phyloP scores from a whole-genome alignment of 2,329 filamentous ascomycete genomes.

The Monilinia fructigena region DNA sequence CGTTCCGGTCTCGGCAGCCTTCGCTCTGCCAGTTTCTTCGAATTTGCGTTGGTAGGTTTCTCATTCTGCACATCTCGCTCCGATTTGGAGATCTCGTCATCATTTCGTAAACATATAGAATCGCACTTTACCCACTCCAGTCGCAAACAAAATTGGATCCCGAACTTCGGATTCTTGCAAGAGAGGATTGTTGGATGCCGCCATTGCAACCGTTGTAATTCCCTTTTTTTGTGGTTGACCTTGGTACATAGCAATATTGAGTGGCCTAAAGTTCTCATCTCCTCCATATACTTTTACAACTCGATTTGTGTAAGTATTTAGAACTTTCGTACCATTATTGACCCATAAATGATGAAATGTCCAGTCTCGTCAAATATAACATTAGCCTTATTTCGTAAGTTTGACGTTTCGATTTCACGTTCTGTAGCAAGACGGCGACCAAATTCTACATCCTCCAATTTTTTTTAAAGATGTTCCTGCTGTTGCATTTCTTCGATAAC shows the following conservation, averaged over 20 bases:
- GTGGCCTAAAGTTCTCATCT: slow-evolving; percentile 81
- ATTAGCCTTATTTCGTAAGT: slow-evolving; percentile 70
- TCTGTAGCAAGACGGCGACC: slow-evolving; percentile 84
- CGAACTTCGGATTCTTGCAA: slow-evolving; percentile 87
- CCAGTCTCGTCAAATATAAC: slow-evolving; percentile 95
- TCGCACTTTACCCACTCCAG: slow-evolving; percentile 80
- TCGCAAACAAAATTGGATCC: slow-evolving; percentile 84
- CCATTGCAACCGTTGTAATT: slow-evolving; percentile 93
- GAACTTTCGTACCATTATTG: slow-evolving; percentile 85
- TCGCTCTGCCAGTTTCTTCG: slow-evolving; percentile 56
- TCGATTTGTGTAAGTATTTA: slow-evolving; percentile 93
- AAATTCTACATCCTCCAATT: slow-evolving; percentile 88
- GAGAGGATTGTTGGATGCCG: slow-evolving; percentile 88
- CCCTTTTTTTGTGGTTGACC: slow-evolving; percentile 93
- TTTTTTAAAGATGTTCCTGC: slow-evolving; percentile 80
- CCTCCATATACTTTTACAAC: slow-evolving; percentile 87
- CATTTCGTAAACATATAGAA: slow-evolving; percentile 99
- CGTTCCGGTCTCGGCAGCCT: slow-evolving; percentile 69
- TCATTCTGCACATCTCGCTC: slow-evolving; percentile 93
- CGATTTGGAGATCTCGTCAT: slow-evolving; percentile 77
- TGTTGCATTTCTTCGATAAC: slow-evolving; percentile 95
- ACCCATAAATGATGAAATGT: slow-evolving; percentile 92
- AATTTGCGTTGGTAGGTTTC: slow-evolving; percentile 68
- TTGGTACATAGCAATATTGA: slow-evolving; percentile 87
- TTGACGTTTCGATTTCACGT: slow-evolving; percentile 73